Evolutionary conservation across 768 basidiomycete genomes (phyloP).

Genomic region (Suillus subaureus): DNA sequence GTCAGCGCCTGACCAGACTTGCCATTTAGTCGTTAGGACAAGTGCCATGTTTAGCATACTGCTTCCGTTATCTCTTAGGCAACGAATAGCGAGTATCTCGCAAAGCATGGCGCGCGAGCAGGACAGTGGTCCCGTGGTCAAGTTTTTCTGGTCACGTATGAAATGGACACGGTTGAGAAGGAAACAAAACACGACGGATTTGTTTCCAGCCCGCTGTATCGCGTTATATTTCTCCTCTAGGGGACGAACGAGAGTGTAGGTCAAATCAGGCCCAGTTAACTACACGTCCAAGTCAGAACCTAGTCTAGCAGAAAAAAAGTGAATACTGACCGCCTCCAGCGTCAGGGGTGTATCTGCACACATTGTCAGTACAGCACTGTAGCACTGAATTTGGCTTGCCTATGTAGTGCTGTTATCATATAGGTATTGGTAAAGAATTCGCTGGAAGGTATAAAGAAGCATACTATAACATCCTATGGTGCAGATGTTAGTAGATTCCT

Average conservation of each 20-base stretch:
- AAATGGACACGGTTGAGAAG: constrained; percentile 89
- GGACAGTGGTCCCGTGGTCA: constrained; percentile 71
- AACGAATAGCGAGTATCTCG: constrained; percentile 85
- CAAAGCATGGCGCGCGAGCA: constrained; percentile 79
- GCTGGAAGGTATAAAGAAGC: constrained; percentile 9
- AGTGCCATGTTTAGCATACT: constrained; percentile 68
- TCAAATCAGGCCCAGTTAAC: constrained; percentile 85
- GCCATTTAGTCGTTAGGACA: constrained; percentile 80
- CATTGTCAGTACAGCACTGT: constrained; percentile 8
- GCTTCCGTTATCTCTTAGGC: constrained; percentile 71
- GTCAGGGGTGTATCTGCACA: constrained; percentile 77
- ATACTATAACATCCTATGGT: constrained; percentile 60
- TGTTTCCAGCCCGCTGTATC: constrained; percentile 74
- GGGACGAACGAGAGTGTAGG: constrained; percentile 87
- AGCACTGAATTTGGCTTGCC: constrained; percentile 42
- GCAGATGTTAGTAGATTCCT: constrained; percentile 17
- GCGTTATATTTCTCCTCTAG: constrained; percentile 83
- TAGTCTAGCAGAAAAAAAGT: not conserved
- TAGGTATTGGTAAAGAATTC: constrained; percentile 9
- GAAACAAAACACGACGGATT: constrained; percentile 84
- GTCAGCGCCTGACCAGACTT: constrained; percentile 77
- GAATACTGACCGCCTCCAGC: constrained; percentile 68
- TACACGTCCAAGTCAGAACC: constrained; percentile 34
- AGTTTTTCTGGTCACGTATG: constrained; percentile 65
- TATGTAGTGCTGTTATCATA: constrained; percentile 61